These are phyloP conservation scores for Polytrichum commune DNA, from an alignment of 225 moss, liverwort and hornwort species.

Conservation along the genomic window DNA sequence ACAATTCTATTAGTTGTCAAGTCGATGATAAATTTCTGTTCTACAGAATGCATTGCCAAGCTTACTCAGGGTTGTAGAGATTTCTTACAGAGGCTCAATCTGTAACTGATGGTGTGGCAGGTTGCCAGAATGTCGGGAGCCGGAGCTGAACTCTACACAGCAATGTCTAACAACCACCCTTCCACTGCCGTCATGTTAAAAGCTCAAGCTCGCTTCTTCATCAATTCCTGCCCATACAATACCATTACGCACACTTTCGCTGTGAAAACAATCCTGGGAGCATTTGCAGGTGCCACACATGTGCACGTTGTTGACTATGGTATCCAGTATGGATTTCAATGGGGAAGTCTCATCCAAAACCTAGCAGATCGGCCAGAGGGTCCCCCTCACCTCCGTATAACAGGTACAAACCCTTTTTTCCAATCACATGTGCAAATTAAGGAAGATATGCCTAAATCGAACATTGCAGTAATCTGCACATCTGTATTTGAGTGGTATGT, in stretches of 20 bases:
- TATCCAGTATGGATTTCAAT: constrained; percentile 68
- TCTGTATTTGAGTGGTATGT: too few relatives aligned
- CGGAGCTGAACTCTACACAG: constrained; percentile 61
- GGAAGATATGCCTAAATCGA: too few relatives aligned
- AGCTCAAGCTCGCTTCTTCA: constrained; percentile 36
- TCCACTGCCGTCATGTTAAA: constrained; percentile 45
- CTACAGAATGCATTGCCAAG: too few relatives aligned
- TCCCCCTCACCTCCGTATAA: constrained; percentile 69
- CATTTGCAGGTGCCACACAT: constrained; percentile 39
- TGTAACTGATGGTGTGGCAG: constrained; percentile 6
- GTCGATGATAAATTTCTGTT: too few relatives aligned
- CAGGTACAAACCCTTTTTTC: constrained; percentile 24
- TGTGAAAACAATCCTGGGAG: constrained; percentile 44
- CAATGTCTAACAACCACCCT: constrained; percentile 47
- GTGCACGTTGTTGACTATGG: constrained; percentile 71
- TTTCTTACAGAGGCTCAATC: too few relatives aligned
- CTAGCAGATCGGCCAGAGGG: constrained; percentile 49
- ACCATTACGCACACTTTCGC: constrained; percentile 56
- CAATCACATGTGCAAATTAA: too few relatives aligned
- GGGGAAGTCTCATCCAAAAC: constrained; percentile 58
- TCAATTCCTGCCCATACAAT: constrained; percentile 63
- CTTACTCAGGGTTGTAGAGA: too few relatives aligned
- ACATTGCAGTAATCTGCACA: too few relatives aligned
- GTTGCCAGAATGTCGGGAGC: constrained; percentile 63
- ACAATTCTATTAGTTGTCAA: too few relatives aligned